Conservation (phyloP, 441 rosid genomes). For the Croton laevigatus region DNA sequence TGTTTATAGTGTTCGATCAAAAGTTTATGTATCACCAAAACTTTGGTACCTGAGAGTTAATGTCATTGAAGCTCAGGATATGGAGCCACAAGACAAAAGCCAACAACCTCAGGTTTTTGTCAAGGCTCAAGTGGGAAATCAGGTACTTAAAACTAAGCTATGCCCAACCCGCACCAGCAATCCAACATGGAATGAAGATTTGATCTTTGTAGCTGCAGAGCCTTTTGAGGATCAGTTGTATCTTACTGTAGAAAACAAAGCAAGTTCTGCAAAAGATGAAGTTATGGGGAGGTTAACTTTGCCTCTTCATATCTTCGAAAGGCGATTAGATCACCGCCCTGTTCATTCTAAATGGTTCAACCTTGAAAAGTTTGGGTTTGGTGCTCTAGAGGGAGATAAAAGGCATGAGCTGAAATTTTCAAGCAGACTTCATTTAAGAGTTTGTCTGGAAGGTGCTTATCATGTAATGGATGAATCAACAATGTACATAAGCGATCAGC, state of each 20-base stretch:
- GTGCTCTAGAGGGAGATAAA: conserved; percentile 64
- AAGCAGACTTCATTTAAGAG: conserved; percentile 74
- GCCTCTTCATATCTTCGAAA: conserved; percentile 56
- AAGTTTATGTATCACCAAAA: conserved; percentile 87
- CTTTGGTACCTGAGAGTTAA: conserved; percentile 85
- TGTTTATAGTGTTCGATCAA: conserved; percentile 60
- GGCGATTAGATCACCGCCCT: conserved; percentile 79
- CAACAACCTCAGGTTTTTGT: conserved; percentile 65
- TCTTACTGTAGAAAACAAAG: conserved; percentile 66
- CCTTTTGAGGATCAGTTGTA: conserved; percentile 82
- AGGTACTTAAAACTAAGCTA: conserved; percentile 58
- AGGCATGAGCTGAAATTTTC: conserved; percentile 80
- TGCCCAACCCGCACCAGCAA: conserved; percentile 48
- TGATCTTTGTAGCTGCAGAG: conserved; percentile 83
- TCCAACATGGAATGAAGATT: conserved; percentile 81
- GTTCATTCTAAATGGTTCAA: conserved; percentile 82
- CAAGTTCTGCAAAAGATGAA: conserved; percentile 63
- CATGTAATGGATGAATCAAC: conserved; percentile 98
- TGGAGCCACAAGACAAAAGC: conserved; percentile 56
- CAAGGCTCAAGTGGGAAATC: conserved; percentile 79
- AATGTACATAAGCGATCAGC: conserved; percentile 76
- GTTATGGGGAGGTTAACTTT: conserved; percentile 52
- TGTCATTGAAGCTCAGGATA: conserved; percentile 89
- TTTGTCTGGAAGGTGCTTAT: conserved; percentile 88
- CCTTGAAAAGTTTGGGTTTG: conserved; percentile 73